Evolutionary conservation across 208 protist species (phyloP).

Genomic region (Leptomonas pyrrhocoris): DNA sequence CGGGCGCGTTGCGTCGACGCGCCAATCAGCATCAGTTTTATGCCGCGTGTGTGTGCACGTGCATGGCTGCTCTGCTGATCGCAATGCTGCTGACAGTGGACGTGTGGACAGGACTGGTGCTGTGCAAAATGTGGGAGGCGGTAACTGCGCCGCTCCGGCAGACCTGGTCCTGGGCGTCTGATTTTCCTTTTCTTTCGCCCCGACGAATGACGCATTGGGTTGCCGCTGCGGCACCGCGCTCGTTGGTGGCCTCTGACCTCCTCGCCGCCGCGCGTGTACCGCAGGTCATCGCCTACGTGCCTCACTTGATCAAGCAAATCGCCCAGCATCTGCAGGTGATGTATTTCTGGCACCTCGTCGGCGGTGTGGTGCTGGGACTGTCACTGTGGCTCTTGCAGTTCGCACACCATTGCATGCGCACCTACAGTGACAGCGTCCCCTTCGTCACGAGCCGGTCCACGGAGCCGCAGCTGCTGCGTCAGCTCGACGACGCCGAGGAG

Average conservation of each 20-base stretch:
- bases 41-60: constrained; percentile 8
- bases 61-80: constrained; percentile 1
- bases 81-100: constrained; percentile 24
- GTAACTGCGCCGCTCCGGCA: background rate
- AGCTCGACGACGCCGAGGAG: background rate
- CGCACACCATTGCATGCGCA: constrained; percentile 16
- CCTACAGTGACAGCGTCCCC: constrained; percentile 14
- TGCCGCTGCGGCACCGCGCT: background rate
- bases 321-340: constrained; percentile 17
- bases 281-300: background rate
- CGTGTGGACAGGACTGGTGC: constrained; percentile 18
- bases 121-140: constrained; percentile 8
- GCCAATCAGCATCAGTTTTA: constrained; percentile 13
- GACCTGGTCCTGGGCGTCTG: constrained; percentile 8
- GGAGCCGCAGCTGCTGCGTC: constrained; percentile 15
- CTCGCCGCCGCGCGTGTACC: background rate
- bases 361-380: constrained; percentile 23
- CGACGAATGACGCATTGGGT: background rate
- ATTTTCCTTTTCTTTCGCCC: background rate
- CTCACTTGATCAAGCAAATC: background rate
- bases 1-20: constrained; percentile 6
- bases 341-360: constrained; percentile 29
- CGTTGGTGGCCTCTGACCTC: background rate
- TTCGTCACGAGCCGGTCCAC: constrained; percentile 11
- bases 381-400: constrained; percentile 24